phyloP scores from a whole-genome alignment of 352 stramenopile genomes.

The Phytophthora pini region DNA sequence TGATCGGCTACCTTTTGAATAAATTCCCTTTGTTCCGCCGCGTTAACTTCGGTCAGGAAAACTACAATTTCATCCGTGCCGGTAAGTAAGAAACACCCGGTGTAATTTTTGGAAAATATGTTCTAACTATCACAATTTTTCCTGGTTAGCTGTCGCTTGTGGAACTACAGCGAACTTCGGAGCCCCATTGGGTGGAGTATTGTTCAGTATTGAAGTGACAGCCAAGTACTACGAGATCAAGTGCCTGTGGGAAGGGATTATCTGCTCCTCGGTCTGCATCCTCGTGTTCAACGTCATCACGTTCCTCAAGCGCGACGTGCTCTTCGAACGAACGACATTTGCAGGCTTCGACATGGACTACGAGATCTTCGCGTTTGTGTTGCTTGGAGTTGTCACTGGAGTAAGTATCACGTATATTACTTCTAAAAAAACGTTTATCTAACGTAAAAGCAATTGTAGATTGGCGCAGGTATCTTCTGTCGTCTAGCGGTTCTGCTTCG shows the following conservation, averaged over 20 bases:
- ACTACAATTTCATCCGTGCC: conserved; percentile 76
- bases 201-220: conserved; percentile 89
- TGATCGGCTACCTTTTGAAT: conserved; percentile 73
- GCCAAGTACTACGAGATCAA: conserved; percentile 89
- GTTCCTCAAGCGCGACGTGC: conserved; percentile 77
- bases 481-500: conserved; percentile 59
- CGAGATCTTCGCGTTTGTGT: conserved; percentile 79
- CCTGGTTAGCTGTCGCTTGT: conserved; percentile 61
- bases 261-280: conserved; percentile 83
- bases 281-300: conserved; percentile 84
- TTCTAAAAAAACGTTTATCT: not conserved
- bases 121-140: not conserved
- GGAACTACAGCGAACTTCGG: conserved; percentile 87
- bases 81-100: conserved; percentile 27
- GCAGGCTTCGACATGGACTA: conserved; percentile 84
- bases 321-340: conserved; percentile 86
- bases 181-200: conserved; percentile 73
- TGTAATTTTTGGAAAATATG: not conserved
- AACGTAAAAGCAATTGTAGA: conserved; percentile 28
- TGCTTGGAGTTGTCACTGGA: conserved; percentile 76
- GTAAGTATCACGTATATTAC: conserved; percentile 37
- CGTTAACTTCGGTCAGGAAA: conserved; percentile 77
- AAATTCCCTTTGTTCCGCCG: conserved; percentile 74
- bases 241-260: conserved; percentile 86
- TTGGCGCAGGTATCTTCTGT: conserved; percentile 76